A percentile compares a stretch with the other conserved stretches of the same genome.
These are phyloP conservation scores for Exobasidium rhododendri DNA, from an alignment of 1,284 basidiomycete species.

Conservation along the genomic window DNA sequence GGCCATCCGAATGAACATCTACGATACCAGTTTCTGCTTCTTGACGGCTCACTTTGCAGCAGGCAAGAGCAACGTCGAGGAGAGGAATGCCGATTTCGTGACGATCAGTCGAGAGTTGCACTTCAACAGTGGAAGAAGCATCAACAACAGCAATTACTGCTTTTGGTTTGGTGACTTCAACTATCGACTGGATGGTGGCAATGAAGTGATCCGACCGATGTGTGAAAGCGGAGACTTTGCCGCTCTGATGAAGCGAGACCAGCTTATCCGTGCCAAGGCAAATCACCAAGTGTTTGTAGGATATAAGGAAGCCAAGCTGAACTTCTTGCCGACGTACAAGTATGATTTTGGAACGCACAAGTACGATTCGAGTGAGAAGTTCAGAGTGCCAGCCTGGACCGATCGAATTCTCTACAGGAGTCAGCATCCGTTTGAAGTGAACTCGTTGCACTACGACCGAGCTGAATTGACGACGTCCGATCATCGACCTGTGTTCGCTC, in stretches of 20 bases:
- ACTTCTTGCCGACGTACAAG: constrained; percentile 85
- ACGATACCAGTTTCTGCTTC: constrained; percentile 89
- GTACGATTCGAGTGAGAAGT: constrained; percentile 95
- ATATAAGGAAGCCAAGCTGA: constrained; percentile 81
- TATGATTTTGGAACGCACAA: constrained; percentile 72
- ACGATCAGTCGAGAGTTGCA: constrained; percentile 80
- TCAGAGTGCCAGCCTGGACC: constrained; percentile 92
- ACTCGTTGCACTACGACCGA: constrained; percentile 60
- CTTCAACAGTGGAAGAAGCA: constrained; percentile 83
- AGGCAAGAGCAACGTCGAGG: constrained; percentile 81
- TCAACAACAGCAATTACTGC: constrained; percentile 79
- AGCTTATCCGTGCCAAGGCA: constrained; percentile 32
- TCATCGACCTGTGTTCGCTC: constrained; percentile 87
- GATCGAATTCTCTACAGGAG: constrained; percentile 68
- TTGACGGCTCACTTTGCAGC: constrained; percentile 93
- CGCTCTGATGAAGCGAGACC: constrained; percentile 71
- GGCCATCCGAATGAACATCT: constrained; percentile 83
- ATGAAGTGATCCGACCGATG: constrained; percentile 70
- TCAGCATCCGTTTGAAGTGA: constrained; percentile 65
- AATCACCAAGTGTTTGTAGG: constrained; percentile 66
- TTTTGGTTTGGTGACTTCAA: constrained; percentile 93
- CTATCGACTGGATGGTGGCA: constrained; percentile 84
- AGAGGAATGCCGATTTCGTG: constrained; percentile 86
- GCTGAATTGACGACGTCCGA: constrained; percentile 85
- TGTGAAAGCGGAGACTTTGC: constrained; percentile 68